phyloP scores from a whole-genome alignment of 306 rosid genomes.

The Gastrolobium villosum region DNA sequence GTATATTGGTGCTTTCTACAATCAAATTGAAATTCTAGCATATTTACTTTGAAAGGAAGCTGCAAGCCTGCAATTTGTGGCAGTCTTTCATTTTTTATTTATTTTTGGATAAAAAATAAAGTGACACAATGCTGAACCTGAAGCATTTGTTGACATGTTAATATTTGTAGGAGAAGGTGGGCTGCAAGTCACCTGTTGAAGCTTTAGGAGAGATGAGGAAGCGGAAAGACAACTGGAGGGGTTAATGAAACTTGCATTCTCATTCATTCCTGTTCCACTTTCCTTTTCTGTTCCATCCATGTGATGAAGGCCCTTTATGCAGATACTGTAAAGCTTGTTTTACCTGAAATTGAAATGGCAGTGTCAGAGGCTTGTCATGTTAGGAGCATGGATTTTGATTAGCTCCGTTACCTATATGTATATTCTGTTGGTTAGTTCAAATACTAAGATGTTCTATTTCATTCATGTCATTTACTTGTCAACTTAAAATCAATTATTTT shows the following conservation, averaged over 20 bases:
- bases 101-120: not conserved
- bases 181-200: constrained; percentile 70
- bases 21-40: constrained; percentile 17
- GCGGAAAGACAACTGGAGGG: constrained; percentile 83
- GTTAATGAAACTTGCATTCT: constrained; percentile 48
- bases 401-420: not conserved
- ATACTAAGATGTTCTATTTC: constrained; percentile 45
- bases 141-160: constrained; percentile 26
- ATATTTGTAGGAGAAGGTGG: constrained; percentile 64
- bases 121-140: constrained; percentile 19
- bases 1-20: not conserved
- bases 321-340: constrained; percentile 29
- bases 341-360: constrained; percentile 36
- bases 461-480: constrained; percentile 40
- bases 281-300: constrained; percentile 10
- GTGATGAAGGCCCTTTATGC: constrained; percentile 30
- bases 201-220: constrained; percentile 72
- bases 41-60: not conserved
- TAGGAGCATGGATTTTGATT: constrained; percentile 38
- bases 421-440: constrained; percentile 47
- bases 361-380: constrained; percentile 39
- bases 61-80: constrained; percentile 40
- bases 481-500: constrained; percentile 32
- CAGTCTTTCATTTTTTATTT: not conserved
- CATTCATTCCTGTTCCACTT: not conserved